Percentiles rank a stretch among this genome's conserved stretches.
These are phyloP conservation scores for Calocera viscosa DNA, from an alignment of 768 basidiomycete genomes.

Conservation along the genomic window DNA sequence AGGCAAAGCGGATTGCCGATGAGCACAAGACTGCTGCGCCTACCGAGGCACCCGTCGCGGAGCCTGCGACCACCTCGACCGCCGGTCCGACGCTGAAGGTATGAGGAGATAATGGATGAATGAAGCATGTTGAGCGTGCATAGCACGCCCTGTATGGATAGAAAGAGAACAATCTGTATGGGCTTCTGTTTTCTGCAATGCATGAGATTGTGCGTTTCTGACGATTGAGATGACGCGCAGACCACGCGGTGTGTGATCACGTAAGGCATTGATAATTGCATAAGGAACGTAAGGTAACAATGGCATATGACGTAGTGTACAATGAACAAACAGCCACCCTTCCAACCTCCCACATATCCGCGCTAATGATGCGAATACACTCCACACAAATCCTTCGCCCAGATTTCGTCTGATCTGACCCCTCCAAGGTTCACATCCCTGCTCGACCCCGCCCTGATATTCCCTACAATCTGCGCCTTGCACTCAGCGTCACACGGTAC, in stretches of 20 bases:
- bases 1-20: conserved; percentile 69
- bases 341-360: not conserved
- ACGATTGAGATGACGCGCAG: not conserved
- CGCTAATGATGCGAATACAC: not conserved
- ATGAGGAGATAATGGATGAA: not conserved
- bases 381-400: conserved; percentile 4
- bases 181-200: not conserved
- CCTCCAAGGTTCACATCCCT: not conserved
- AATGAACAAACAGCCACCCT: not conserved
- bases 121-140: not conserved
- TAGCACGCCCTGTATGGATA: conserved; percentile 6
- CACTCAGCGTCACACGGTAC: not conserved
- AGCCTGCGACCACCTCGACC: not conserved
- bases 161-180: conserved; percentile 8
- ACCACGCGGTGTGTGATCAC: not conserved
- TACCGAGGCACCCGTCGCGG: not conserved
- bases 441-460: not conserved
- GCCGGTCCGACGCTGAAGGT: conserved; percentile 1
- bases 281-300: not conserved
- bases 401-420: not conserved
- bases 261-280: not conserved
- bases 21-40: conserved; percentile 35
- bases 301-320: no score
- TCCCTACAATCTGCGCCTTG: not conserved
- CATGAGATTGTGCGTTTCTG: not conserved